Evolutionary conservation across 2,329 filamentous ascomycete genomes (phyloP).

Genomic region (Colletotrichum echinochloae): DNA sequence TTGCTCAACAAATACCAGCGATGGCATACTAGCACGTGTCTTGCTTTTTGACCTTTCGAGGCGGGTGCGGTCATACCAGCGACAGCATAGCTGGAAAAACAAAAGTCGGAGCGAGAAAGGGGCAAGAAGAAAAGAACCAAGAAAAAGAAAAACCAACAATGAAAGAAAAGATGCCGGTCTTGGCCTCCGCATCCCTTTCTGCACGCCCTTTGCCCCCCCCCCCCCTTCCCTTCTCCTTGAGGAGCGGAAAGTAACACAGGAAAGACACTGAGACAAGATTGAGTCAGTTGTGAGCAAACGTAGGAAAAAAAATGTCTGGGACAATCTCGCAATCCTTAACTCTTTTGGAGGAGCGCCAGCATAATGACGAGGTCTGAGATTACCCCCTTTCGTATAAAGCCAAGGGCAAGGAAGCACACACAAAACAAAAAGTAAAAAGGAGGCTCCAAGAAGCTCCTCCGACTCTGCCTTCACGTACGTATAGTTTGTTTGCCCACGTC

Average conservation of each 20-base stretch:
- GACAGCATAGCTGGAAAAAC: background rate
- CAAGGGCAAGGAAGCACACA: background rate
- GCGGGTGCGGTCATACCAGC: background rate
- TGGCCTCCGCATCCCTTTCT: slow-evolving; percentile 5
- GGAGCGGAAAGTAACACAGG: slow-evolving; percentile 1
- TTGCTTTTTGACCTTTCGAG: background rate
- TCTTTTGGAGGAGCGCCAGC: slow-evolving; percentile 13
- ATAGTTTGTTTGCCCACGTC: background rate
- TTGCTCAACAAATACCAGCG: slow-evolving; percentile 27
- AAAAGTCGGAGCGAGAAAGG: background rate
- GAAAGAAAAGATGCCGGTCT: background rate
- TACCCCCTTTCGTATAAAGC: slow-evolving; percentile 13
- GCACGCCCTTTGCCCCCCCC: background rate
- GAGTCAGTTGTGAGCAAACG: slow-evolving; percentile 27
- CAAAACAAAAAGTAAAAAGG: background rate
- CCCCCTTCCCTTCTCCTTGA: background rate
- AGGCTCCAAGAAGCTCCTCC: background rate
- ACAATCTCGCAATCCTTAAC: slow-evolving; percentile 34
- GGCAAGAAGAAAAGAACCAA: background rate
- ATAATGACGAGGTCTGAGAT: background rate
- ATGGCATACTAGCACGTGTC: background rate
- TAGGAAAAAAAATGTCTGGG: slow-evolving; percentile 5
- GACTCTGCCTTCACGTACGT: background rate
- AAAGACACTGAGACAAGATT: slow-evolving; percentile 24
- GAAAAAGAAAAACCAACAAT: slow-evolving; percentile 1